Percentiles rank a stretch among this genome's conserved stretches.
These are phyloP conservation scores for Hericium coralloides DNA, from an alignment of 768 basidiomycete genomes.

Conservation along the genomic window DNA sequence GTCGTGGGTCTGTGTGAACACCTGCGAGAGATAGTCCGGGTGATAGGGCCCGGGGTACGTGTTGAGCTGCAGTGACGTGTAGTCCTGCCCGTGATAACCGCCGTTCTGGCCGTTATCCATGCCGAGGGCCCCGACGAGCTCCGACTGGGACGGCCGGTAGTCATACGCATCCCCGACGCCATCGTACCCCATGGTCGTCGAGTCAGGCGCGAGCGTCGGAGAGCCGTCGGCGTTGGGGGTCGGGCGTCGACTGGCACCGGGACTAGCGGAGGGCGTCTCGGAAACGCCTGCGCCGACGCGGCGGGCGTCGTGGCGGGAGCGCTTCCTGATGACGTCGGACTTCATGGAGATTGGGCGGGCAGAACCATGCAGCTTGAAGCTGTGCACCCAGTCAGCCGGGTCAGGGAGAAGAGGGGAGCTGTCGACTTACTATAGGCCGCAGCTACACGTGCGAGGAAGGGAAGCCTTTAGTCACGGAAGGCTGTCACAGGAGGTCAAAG, in stretches of 20 bases:
- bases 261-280: slow-evolving; percentile 70
- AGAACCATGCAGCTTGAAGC: slow-evolving; percentile 79
- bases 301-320: slow-evolving; percentile 73
- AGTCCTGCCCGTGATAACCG: slow-evolving; percentile 22
- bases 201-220: slow-evolving; percentile 64
- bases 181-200: slow-evolving; percentile 52
- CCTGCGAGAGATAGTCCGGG: slow-evolving; percentile 57
- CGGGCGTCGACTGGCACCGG: slow-evolving; percentile 63
- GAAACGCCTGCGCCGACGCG: slow-evolving; percentile 34
- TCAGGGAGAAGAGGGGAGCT: neutral
- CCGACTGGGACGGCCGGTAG: slow-evolving; percentile 36
- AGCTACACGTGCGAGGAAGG: slow-evolving; percentile 32
- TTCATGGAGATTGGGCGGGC: slow-evolving; percentile 88
- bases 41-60: slow-evolving; percentile 66
- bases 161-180: slow-evolving; percentile 22
- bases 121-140: slow-evolving; percentile 40
- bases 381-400: slow-evolving; percentile 16
- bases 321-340: slow-evolving; percentile 82
- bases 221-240: slow-evolving; percentile 51
- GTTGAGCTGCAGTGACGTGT: slow-evolving; percentile 29
- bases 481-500: neutral
- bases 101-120: slow-evolving; percentile 17
- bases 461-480: too few relatives aligned
- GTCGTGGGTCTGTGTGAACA: slow-evolving; percentile 38
- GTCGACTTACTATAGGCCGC: slow-evolving; percentile 60